A percentile compares a stretch with the other conserved stretches of the same genome.
Conservation (phyloP, 768 basidiomycete genomes). For the Suillus brevipes region DNA sequence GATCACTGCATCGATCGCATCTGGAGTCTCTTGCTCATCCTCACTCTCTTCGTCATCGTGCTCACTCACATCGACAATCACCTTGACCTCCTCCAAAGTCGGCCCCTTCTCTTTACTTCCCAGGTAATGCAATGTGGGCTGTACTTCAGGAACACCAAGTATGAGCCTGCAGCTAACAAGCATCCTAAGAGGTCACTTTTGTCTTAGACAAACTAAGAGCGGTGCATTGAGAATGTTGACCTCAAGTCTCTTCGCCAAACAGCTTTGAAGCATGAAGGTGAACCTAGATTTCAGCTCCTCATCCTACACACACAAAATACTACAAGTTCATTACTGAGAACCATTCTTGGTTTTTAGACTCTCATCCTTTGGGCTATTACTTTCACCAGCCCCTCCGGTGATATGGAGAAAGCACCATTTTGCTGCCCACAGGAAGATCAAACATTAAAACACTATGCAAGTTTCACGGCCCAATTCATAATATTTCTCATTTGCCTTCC, state of each 20-base stretch:
- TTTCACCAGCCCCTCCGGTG: constrained; percentile 2
- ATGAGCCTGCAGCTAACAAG: neutral
- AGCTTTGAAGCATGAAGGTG: too few species aligned
- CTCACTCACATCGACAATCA: too few species aligned
- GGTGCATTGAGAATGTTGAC: neutral
- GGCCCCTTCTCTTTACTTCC: too few species aligned
- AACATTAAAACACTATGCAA: neutral
- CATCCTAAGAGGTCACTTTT: constrained; percentile 6
- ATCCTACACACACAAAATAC: neutral
- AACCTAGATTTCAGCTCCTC: neutral
- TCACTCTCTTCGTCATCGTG: too few species aligned
- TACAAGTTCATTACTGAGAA: neutral
- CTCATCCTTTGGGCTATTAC: constrained; percentile 4
- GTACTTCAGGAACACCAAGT: neutral
- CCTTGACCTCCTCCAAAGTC: too few species aligned
- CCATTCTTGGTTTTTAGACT: neutral
- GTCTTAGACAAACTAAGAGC: constrained; percentile 6
- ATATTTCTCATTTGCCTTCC: neutral
- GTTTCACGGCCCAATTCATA: constrained; percentile 1
- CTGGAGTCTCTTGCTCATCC: too few species aligned
- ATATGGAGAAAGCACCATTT: neutral
- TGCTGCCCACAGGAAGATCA: neutral
- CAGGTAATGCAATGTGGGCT: neutral
- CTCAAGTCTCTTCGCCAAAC: neutral
- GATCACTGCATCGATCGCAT: too few species aligned